These are phyloP conservation scores for Xerocomus minutiporus DNA, from an alignment of 1,284 basidiomycete genomes.

Conservation along the genomic window DNA sequence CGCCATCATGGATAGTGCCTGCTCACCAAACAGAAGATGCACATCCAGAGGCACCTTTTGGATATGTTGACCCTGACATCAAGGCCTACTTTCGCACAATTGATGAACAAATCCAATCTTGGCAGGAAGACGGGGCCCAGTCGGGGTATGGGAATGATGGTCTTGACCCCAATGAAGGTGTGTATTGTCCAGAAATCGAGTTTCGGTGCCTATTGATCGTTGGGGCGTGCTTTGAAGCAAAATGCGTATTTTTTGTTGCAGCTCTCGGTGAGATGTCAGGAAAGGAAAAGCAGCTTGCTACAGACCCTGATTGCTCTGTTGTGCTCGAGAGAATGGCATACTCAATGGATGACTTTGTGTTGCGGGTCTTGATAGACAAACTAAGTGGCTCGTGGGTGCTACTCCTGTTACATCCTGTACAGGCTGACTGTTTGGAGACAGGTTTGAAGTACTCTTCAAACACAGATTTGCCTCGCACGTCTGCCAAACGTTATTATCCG, in stretches of 20 bases:
- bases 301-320: slow-evolving; percentile 87
- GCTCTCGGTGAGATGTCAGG: slow-evolving; percentile 79
- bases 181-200: not conserved
- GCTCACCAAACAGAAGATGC: slow-evolving; percentile 34
- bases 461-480: slow-evolving; percentile 93
- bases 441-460: slow-evolving; percentile 63
- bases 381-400: slow-evolving; percentile 77
- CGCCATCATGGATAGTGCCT: slow-evolving; percentile 66
- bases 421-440: slow-evolving; percentile 27
- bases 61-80: slow-evolving; percentile 80
- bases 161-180: slow-evolving; percentile 73
- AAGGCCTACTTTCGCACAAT: slow-evolving; percentile 90
- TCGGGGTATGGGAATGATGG: slow-evolving; percentile 44
- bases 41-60: slow-evolving; percentile 77
- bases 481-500: slow-evolving; percentile 78
- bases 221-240: slow-evolving; percentile 47
- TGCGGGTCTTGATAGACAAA: slow-evolving; percentile 82
- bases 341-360: slow-evolving; percentile 91
- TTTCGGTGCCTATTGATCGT: slow-evolving; percentile 1
- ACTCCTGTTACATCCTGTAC: slow-evolving; percentile 1
- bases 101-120: slow-evolving; percentile 79
- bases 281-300: slow-evolving; percentile 84
- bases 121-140: slow-evolving; percentile 56
- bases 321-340: slow-evolving; percentile 84
- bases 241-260: slow-evolving; percentile 77